These are phyloP conservation scores for Meira nashicola DNA, from an alignment of 1,284 basidiomycete species.

Conservation along the genomic window DNA sequence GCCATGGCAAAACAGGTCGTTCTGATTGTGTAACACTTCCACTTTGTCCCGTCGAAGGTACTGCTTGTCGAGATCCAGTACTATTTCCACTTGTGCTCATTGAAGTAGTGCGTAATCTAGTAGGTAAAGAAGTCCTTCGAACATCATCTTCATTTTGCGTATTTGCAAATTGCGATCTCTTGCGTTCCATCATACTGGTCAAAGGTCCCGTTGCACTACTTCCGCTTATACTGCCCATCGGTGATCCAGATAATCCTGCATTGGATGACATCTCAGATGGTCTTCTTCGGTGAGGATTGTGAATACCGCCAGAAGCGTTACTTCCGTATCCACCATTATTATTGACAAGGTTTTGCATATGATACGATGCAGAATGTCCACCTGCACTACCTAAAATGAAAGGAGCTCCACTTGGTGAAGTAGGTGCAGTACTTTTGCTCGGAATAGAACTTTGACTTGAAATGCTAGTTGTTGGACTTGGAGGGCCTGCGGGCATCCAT, in stretches of 20 bases:
- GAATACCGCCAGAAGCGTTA: no score
- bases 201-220: background rate
- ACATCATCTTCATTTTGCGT: slow-evolving; percentile 59
- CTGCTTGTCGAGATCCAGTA: no score
- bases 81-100: slow-evolving; percentile 49
- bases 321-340: no score
- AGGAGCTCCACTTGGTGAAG: slow-evolving; percentile 65
- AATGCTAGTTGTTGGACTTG: slow-evolving; percentile 82
- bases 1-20: no score
- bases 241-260: background rate
- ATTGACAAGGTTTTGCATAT: no score
- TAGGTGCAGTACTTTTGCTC: slow-evolving; percentile 66
- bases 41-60: no score
- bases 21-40: no score
- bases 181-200: slow-evolving; percentile 25
- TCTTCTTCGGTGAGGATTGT: slow-evolving; percentile 20
- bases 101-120: slow-evolving; percentile 78
- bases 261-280: slow-evolving; percentile 25
- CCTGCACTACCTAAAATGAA: background rate
- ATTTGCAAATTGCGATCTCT: slow-evolving; percentile 57
- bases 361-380: background rate
- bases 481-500: slow-evolving; percentile 31
- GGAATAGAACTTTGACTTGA: slow-evolving; percentile 88
- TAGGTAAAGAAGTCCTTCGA: slow-evolving; percentile 80
- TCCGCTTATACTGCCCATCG: background rate